Evolutionary conservation across 768 basidiomycete species (phyloP).

Genomic region (Asterophora lycoperdoides): DNA sequence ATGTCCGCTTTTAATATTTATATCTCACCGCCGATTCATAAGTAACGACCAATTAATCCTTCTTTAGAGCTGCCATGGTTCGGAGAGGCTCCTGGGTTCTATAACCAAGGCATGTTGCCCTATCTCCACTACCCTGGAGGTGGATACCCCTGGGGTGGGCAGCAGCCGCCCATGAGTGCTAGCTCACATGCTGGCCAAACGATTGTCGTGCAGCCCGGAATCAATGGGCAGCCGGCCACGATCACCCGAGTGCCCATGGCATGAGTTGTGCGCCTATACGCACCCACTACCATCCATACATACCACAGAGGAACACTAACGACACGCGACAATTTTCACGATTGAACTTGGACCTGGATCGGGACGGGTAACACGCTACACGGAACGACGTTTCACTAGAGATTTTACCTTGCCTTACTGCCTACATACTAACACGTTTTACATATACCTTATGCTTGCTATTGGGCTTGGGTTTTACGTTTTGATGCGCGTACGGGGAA

Average conservation of each 20-base stretch:
- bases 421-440: slow-evolving; percentile 2
- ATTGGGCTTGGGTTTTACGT: slow-evolving; percentile 4
- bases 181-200: slow-evolving; percentile 48
- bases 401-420: background rate
- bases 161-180: slow-evolving; percentile 36
- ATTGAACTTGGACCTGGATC: background rate
- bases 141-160: slow-evolving; percentile 18
- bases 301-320: background rate
- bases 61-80: slow-evolving; percentile 71
- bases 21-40: too few species aligned
- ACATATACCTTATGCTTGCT: slow-evolving; percentile 1
- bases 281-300: background rate
- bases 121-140: slow-evolving; percentile 26
- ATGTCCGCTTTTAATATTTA: too few species aligned
- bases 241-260: slow-evolving; percentile 54
- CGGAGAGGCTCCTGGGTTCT: slow-evolving; percentile 64
- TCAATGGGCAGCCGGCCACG: slow-evolving; percentile 55
- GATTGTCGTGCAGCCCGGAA: slow-evolving; percentile 63
- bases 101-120: slow-evolving; percentile 33
- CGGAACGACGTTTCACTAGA: background rate
- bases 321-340: background rate
- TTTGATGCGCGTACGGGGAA: slow-evolving; percentile 12
- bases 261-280: background rate
- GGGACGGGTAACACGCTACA: background rate
- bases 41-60: background rate